Base-by-base conservation (phyloP, 306 rosid genomes). In the Quercus ilex region DNA sequence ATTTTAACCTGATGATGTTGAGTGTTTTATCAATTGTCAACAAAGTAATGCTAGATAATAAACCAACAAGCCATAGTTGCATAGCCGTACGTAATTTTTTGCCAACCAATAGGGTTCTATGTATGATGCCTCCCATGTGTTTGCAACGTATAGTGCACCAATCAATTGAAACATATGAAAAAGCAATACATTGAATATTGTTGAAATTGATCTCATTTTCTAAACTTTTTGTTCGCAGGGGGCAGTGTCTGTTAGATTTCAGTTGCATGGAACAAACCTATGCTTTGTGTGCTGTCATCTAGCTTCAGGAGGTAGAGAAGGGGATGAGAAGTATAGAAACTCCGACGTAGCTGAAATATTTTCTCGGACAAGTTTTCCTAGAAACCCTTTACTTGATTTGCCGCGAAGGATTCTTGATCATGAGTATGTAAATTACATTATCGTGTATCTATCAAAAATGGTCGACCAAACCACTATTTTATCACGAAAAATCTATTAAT, bases 231-330 rank as follows among this genome's bases (percentile, higher is more conserved):
- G 51, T 26, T 71, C 82, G 89, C 94, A 94, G 97, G 97, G 97
- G 31, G 88, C 99, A 1, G 97, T 94, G 55, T 88, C 99, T 5
- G 93, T 90, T 55, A 89, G 99, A 64, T 91, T 94, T 85, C 84
- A 69, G 75, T 64, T 94, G 43, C 91, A 91, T 71, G 95, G 83
- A 86, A 87, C 95, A 62, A 91, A 90, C 89, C 91, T 94, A 76
- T 94, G 99, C 89, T 91, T 91, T 78, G 97, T 91, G 23, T 92
- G 99, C 84, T 79, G 91, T 55, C 99, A 94, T 86, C 78, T 94
- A 74, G 97, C 99, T 69, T 94, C 99, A 0, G 99, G 99, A 8
- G 92, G 90, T 0, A 82, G 88, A 75, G 90, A 90, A 71, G 93
- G 91, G 11, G 97, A 94, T 76, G 85, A 88, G 68, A 88, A 91